These are phyloP conservation scores for Dendrobium huoshanense DNA, from an alignment of 106 monocot genomes.

Conservation along the genomic window DNA sequence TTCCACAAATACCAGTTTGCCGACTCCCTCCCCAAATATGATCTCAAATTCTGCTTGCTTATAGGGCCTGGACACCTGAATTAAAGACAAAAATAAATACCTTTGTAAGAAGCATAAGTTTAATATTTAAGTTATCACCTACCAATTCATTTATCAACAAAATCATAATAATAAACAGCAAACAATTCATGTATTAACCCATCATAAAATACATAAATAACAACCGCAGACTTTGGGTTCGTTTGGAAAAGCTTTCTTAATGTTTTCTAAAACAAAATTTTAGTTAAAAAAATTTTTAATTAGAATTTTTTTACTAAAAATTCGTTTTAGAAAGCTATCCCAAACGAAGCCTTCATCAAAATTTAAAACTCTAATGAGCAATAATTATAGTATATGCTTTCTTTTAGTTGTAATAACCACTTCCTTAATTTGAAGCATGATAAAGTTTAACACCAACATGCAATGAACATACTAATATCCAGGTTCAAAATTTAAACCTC, in stretches of 20 bases:
- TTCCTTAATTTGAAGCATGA: not conserved
- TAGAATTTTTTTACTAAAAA: too few species aligned
- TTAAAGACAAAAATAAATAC: not conserved
- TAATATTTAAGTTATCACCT: not conserved
- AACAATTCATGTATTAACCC: not conserved
- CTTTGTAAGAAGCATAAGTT: not conserved
- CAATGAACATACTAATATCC: not conserved
- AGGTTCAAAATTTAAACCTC: not conserved
- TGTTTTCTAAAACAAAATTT: too few species aligned
- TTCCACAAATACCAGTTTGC: conserved; percentile 51
- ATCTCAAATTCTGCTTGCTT: conserved; percentile 99
- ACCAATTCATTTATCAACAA: not conserved
- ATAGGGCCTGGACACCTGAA: conserved; percentile 91
- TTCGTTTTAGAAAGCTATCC: too few species aligned
- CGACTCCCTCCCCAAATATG: conserved; percentile 90
- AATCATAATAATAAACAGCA: not conserved
- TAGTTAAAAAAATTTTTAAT: too few species aligned
- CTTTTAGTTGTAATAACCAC: not conserved
- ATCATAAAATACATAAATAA: not conserved
- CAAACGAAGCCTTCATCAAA: not conserved
- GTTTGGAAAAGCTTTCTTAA: too few species aligned
- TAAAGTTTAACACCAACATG: not conserved
- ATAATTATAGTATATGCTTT: not conserved
- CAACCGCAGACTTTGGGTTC: not conserved
- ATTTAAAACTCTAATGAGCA: not conserved